Base-by-base conservation (phyloP, 73 alveolate species). In the Tetrahymena elliotti region DNA sequence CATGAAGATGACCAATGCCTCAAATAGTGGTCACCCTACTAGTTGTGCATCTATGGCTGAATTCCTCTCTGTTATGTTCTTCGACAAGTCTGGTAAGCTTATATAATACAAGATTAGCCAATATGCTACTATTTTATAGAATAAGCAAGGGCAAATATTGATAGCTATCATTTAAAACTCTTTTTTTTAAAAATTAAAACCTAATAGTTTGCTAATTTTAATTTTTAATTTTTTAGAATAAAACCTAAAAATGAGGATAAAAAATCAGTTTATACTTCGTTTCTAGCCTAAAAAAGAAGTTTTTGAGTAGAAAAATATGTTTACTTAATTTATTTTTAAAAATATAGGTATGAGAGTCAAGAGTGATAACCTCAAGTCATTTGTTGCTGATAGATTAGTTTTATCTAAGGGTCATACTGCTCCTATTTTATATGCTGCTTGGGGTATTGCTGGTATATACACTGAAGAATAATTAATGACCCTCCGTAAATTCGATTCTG, bases 361-460 rank as follows among this genome's bases (percentile, higher is more conserved):
- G 38, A 11, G 1, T 68, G 88, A 68, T 27, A 68, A 68, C 22
- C 88, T 36, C 22, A 84, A 94, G 95, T 39, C 94, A 47, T 92
- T 96, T 38, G 96, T 53, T 20, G 96, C 96, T 94, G 99, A 97
- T 94, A 97, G 97, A 84, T 95, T 97, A 68, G 97, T 97, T 6
- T 93, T 97, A 8, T 94, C 97, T 16, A 97, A 97, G 94, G 99
- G 99, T 13, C 99, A 97, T 92, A 98, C 99, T 24, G 99, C 99
- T 24, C 99, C 99, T 33, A 96, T 96, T 52, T 92, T 96, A 5
- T 97, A 97, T 94, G 98, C 99, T 27, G 99, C 99, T 16, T 97
- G 98, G 98, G 96, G 97, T 15, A 94, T 96, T 37, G 97, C 98
- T 41, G 99, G 99, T 12, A 94, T 82, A 35, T 68, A 96, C 93